Evolutionary conservation across 805 yeast genomes (phyloP).

Genomic region (Blastobotrys attinorum): DNA sequence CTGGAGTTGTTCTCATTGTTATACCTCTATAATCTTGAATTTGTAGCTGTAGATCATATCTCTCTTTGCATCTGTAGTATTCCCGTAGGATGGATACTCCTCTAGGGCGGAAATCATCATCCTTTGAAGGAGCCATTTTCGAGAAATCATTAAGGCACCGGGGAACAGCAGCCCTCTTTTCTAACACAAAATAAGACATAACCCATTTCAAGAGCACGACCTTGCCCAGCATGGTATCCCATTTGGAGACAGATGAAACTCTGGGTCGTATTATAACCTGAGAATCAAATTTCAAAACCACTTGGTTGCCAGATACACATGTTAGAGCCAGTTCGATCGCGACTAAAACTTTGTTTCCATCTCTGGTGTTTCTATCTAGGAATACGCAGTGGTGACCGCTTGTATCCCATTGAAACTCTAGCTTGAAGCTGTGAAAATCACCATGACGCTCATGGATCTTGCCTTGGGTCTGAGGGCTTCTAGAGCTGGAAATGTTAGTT

Average conservation of each 20-base stretch:
- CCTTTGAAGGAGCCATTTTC: neutral
- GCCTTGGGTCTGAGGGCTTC: no score
- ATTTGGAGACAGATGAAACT: constrained; percentile 2
- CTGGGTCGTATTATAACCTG: constrained; percentile 1
- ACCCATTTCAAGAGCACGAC: constrained; percentile 1
- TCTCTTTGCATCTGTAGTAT: constrained; percentile 2
- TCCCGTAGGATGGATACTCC: constrained; percentile 12
- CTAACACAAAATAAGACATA: neutral
- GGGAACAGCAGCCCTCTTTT: constrained; percentile 4
- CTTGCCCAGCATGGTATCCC: constrained; percentile 5
- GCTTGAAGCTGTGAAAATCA: neutral
- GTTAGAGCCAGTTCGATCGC: neutral
- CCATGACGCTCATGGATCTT: neutral
- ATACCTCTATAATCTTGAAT: constrained; percentile 1
- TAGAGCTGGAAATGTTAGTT: no score
- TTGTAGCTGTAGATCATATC: neutral
- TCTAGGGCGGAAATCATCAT: constrained; percentile 5
- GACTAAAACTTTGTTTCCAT: constrained; percentile 2
- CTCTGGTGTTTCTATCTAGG: constrained; percentile 6
- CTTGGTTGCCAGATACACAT: neutral
- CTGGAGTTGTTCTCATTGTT: neutral
- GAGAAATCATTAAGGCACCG: constrained; percentile 4
- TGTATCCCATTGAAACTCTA: constrained; percentile 8
- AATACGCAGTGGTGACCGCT: constrained; percentile 6
- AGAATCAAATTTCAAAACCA: constrained; percentile 5